A percentile compares a stretch with the other conserved stretches of the same genome.
These are phyloP conservation scores for Saturnispora zaruensis DNA, from an alignment of 805 yeast genomes.

Conservation along the genomic window DNA sequence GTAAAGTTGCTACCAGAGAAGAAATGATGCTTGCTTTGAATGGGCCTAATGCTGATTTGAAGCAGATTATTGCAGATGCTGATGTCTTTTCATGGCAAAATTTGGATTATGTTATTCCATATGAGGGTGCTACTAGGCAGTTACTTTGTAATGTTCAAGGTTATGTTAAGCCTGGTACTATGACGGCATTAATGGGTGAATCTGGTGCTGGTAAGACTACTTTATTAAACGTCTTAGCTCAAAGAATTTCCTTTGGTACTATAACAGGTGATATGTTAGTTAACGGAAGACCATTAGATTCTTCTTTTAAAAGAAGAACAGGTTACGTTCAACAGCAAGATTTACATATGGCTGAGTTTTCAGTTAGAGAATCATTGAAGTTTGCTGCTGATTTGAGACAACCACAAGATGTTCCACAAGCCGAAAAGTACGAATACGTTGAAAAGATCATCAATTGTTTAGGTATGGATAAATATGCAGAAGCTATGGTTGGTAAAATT, in stretches of 20 bases:
- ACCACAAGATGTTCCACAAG: slow-evolving; percentile 30
- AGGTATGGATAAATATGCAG: slow-evolving; percentile 39
- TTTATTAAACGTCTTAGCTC: slow-evolving; percentile 43
- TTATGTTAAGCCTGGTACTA: slow-evolving; percentile 41
- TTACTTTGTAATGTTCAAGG: slow-evolving; percentile 38
- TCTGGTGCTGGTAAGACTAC: slow-evolving; percentile 60
- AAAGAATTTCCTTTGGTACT: slow-evolving; percentile 42
- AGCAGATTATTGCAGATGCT: slow-evolving; percentile 36
- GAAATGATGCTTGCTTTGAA: slow-evolving; percentile 24
- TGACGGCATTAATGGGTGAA: slow-evolving; percentile 56
- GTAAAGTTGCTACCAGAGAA: slow-evolving; percentile 29
- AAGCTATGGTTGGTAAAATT: slow-evolving; percentile 39
- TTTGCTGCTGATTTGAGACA: slow-evolving; percentile 45
- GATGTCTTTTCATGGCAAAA: slow-evolving; percentile 56
- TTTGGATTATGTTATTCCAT: slow-evolving; percentile 48
- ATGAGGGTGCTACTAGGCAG: slow-evolving; percentile 33
- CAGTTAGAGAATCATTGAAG: slow-evolving; percentile 42
- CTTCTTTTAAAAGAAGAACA: slow-evolving; percentile 44
- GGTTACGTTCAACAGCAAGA: slow-evolving; percentile 52
- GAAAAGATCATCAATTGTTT: slow-evolving; percentile 34
- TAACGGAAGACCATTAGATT: slow-evolving; percentile 41
- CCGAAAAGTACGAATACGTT: slow-evolving; percentile 36
- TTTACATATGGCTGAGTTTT: slow-evolving; percentile 40
- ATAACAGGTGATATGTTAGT: slow-evolving; percentile 51
- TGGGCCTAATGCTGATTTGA: slow-evolving; percentile 28